These are phyloP conservation scores for Pinus taeda DNA, from an alignment of 75 land plant species.

Conservation along the genomic window DNA sequence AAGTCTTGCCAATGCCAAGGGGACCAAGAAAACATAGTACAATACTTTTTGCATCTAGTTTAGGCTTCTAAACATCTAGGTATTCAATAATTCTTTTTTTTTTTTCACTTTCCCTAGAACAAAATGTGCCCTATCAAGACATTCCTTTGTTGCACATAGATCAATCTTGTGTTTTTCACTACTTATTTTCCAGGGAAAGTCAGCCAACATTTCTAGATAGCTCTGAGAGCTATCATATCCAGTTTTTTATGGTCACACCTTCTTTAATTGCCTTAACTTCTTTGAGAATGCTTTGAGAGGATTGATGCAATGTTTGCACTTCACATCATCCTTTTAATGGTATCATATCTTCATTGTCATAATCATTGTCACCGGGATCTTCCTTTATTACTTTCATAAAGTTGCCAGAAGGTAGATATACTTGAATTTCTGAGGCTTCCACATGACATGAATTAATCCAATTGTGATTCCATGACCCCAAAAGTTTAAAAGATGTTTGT, in stretches of 20 bases:
- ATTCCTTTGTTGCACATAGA: conserved; percentile 83
- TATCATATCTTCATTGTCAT: conserved; percentile 94
- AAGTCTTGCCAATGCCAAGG: conserved; percentile 98
- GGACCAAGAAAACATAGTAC: conserved; percentile 97
- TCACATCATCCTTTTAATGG: conserved; percentile 89
- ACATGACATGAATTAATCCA: too few species aligned
- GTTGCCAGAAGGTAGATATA: too few species aligned
- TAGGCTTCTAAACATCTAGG: conserved; percentile 96
- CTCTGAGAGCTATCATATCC: conserved; percentile 91
- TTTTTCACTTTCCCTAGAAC: conserved; percentile 90
- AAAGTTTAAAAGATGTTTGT: too few species aligned
- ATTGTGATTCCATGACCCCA: too few species aligned
- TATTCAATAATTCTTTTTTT: conserved; percentile 96
- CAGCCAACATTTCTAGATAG: conserved; percentile 90
- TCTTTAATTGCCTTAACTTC: conserved; percentile 87
- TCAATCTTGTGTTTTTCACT: conserved; percentile 89
- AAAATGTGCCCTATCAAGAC: conserved; percentile 94
- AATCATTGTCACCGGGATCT: conserved; percentile 98
- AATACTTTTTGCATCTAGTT: conserved; percentile 97
- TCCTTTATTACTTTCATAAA: conserved; percentile 94
- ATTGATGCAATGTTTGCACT: conserved; percentile 89
- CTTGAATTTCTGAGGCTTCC: too few species aligned
- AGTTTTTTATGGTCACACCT: conserved; percentile 99
- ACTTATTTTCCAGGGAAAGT: conserved; percentile 91
- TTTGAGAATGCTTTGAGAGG: conserved; percentile 95